phyloP scores from a whole-genome alignment of 495 filamentous ascomycete species.

The Platismatia glauca region DNA sequence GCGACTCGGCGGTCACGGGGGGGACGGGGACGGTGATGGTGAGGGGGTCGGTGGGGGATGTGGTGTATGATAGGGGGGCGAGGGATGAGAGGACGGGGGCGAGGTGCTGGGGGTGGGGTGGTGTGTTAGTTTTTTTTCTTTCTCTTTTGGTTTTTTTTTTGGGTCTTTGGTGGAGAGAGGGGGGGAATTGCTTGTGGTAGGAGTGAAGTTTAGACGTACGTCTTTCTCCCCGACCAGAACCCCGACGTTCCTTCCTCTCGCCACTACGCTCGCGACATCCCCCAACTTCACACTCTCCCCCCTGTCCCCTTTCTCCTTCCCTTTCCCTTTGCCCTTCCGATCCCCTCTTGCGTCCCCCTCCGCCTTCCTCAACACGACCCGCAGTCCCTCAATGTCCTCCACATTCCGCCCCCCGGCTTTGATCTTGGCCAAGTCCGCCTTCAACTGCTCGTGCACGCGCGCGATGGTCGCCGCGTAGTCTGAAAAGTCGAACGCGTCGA shows the following conservation, averaged over 20 bases:
- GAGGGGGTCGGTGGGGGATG: slow-evolving; percentile 20
- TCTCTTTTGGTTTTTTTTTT: too few species aligned
- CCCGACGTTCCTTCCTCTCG: slow-evolving; percentile 13
- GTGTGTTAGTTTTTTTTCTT: too few species aligned
- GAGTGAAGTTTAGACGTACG: background rate
- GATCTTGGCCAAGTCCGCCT: slow-evolving; percentile 7
- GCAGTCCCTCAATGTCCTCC: slow-evolving; percentile 15
- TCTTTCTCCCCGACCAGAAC: slow-evolving; percentile 23
- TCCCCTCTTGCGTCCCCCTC: background rate
- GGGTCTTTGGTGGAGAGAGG: background rate
- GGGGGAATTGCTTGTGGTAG: background rate
- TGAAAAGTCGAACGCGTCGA: slow-evolving; percentile 20
- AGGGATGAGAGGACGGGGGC: slow-evolving; percentile 17
- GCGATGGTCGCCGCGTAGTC: slow-evolving; percentile 15
- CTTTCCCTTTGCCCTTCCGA: background rate
- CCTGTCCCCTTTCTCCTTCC: background rate
- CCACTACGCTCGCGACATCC: slow-evolving; percentile 19
- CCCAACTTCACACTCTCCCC: slow-evolving; percentile 7
- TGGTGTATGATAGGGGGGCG: slow-evolving; percentile 16
- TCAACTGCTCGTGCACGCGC: slow-evolving; percentile 10
- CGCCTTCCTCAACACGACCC: slow-evolving; percentile 3
- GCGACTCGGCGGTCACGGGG: slow-evolving; percentile 48
- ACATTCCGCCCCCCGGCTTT: slow-evolving; percentile 9
- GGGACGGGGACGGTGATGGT: slow-evolving; percentile 19
- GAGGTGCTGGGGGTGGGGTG: slow-evolving; percentile 8